Evolutionary conservation across 495 filamentous ascomycete genomes (phyloP).

Genomic region (Penicillium argentinense): DNA sequence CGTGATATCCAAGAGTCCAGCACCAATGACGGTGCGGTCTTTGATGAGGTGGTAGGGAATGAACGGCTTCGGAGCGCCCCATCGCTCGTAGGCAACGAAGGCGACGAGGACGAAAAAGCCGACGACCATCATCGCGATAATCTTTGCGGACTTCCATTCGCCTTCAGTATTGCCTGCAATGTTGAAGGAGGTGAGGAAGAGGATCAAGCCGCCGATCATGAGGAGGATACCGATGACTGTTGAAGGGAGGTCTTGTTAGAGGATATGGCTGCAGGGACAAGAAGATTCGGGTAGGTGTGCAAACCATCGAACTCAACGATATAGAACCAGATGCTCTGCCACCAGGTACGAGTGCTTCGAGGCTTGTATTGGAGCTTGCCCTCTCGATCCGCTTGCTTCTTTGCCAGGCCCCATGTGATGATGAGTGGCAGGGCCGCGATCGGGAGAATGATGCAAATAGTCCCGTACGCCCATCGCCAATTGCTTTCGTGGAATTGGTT

Average conservation of each 20-base stretch:
- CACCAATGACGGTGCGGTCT: conserved; percentile 64
- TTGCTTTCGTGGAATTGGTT: conserved; percentile 46
- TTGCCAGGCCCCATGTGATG: conserved; percentile 48
- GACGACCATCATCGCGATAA: conserved; percentile 59
- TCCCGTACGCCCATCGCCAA: conserved; percentile 62
- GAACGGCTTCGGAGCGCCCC: conserved; percentile 54
- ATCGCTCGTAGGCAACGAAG: conserved; percentile 58
- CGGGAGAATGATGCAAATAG: conserved; percentile 58
- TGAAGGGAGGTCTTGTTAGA: neutral
- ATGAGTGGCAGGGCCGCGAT: conserved; percentile 50
- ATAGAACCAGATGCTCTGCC: conserved; percentile 48
- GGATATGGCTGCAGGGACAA: neutral
- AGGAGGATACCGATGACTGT: conserved; percentile 55
- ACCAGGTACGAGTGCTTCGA: conserved; percentile 37
- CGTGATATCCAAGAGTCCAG: conserved; percentile 54
- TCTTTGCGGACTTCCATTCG: conserved; percentile 49
- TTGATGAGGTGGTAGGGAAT: conserved; percentile 56
- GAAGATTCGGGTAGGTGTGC: neutral
- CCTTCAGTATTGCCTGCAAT: conserved; percentile 44
- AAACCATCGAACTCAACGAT: conserved; percentile 57
- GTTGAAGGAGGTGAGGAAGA: conserved; percentile 63
- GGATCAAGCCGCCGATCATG: conserved; percentile 52
- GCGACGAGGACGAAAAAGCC: conserved; percentile 52
- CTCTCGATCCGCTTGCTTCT: conserved; percentile 51
- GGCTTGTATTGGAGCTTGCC: conserved; percentile 29